These are phyloP conservation scores for Isoetes taiwanensis DNA, from an alignment of 75 land plant genomes.

Conservation along the genomic window DNA sequence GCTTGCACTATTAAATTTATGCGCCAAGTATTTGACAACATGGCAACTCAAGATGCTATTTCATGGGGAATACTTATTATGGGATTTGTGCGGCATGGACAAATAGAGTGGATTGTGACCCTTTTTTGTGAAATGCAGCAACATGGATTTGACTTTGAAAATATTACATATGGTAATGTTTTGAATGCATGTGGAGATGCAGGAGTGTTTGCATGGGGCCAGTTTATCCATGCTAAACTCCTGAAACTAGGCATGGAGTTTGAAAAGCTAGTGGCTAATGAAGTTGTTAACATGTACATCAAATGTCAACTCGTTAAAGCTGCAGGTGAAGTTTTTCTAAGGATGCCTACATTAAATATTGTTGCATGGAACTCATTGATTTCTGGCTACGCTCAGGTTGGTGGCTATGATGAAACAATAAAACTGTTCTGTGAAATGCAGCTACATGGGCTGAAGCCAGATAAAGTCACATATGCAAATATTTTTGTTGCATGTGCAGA, in stretches of 20 bases:
- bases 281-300: conserved; percentile 13
- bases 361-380: background rate
- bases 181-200: conserved; percentile 22
- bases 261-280: conserved; percentile 10
- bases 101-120: conserved; percentile 15
- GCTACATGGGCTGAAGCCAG: conserved; percentile 15
- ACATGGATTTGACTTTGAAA: conserved; percentile 14
- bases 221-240: conserved; percentile 19
- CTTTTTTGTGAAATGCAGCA: conserved; percentile 8
- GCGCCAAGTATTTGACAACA: background rate
- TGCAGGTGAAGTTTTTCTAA: background rate
- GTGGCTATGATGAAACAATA: conserved; percentile 26
- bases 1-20: conserved; percentile 16
- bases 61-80: conserved; percentile 20
- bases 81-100: conserved; percentile 17
- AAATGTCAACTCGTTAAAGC: background rate
- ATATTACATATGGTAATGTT: conserved; percentile 23
- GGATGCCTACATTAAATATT: background rate
- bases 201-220: conserved; percentile 11
- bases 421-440: conserved; percentile 31
- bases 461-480: conserved; percentile 40
- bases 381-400: conserved; percentile 10
- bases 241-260: background rate
- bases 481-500: conserved; percentile 40
- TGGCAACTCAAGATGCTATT: conserved; percentile 7